Percentiles rank a stretch among this genome's conserved stretches.
Evolutionary conservation across 495 filamentous ascomycete species (phyloP).

Genomic region (Aspergillus funiculosus): DNA sequence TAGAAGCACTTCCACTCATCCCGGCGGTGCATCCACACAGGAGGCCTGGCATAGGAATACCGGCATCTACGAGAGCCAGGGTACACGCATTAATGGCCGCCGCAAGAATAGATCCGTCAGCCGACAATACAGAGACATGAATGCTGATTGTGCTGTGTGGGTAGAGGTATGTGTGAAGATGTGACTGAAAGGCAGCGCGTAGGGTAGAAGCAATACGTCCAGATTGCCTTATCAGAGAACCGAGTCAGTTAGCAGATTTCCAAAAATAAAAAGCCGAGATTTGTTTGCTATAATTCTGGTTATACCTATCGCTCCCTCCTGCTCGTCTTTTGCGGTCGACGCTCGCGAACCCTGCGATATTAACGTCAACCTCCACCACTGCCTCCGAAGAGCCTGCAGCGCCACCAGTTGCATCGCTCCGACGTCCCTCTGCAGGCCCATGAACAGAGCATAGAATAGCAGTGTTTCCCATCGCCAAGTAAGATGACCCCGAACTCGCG

Average conservation of each 20-base stretch:
- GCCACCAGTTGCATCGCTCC: constrained; percentile 42
- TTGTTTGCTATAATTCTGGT: background rate
- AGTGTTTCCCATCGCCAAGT: constrained; percentile 94
- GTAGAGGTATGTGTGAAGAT: constrained; percentile 79
- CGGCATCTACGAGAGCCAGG: constrained; percentile 87
- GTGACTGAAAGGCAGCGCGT: constrained; percentile 62
- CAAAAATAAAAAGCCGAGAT: background rate
- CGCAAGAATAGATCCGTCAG: constrained; percentile 87
- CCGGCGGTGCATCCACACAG: constrained; percentile 83
- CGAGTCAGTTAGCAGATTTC: constrained; percentile 13
- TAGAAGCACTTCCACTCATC: constrained; percentile 58
- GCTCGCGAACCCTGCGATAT: constrained; percentile 79
- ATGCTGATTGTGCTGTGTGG: constrained; percentile 81
- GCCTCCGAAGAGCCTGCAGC: constrained; percentile 47
- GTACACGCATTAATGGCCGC: constrained; percentile 88
- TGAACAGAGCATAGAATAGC: constrained; percentile 89
- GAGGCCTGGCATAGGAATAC: constrained; percentile 89
- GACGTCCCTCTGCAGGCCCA: constrained; percentile 67
- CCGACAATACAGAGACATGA: constrained; percentile 76
- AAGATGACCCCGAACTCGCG: constrained; percentile 81
- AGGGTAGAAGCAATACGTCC: constrained; percentile 75
- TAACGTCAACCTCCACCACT: constrained; percentile 73
- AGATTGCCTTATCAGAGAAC: constrained; percentile 53
- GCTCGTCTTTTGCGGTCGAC: constrained; percentile 73
- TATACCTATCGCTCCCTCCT: constrained; percentile 68